phyloP scores from a whole-genome alignment of 306 rosid genomes.

The Gleditsia sinensis region DNA sequence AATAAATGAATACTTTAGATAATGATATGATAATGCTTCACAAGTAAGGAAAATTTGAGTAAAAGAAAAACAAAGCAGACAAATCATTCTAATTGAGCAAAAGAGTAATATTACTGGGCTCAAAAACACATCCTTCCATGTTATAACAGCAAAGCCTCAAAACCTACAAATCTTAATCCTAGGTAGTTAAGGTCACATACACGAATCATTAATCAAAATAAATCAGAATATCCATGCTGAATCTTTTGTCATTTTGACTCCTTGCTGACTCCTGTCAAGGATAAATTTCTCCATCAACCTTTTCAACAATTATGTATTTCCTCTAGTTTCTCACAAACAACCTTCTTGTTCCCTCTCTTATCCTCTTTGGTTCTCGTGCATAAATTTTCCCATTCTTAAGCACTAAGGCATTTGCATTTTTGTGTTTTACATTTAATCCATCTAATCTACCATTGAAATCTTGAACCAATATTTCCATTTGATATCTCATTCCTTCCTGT shows the following conservation, averaged over 20 bases:
- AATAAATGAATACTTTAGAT: conserved; percentile 22
- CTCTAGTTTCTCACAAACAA: too few relatives aligned
- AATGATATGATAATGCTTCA: conserved; percentile 7
- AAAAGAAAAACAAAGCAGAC: neutral
- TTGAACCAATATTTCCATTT: too few relatives aligned
- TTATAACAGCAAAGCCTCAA: neutral
- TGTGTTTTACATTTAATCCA: neutral
- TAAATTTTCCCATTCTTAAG: neutral
- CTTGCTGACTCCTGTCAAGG: neutral
- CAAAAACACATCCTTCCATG: neutral
- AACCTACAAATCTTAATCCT: neutral
- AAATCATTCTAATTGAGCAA: neutral
- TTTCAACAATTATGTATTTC: neutral
- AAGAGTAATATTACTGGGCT: conserved; percentile 5
- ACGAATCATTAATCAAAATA: neutral
- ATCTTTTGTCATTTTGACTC: neutral
- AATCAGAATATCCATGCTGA: neutral
- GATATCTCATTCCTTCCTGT: too few relatives aligned
- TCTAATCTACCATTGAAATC: too few relatives aligned
- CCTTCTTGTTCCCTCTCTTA: neutral
- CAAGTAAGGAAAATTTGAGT: neutral
- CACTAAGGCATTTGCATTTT: neutral
- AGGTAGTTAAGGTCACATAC: neutral
- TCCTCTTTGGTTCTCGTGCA: too few relatives aligned
- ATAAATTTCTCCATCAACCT: neutral